Evolutionary conservation across 495 filamentous ascomycete genomes (phyloP).

Genomic region (Geopyxis carbonaria): DNA sequence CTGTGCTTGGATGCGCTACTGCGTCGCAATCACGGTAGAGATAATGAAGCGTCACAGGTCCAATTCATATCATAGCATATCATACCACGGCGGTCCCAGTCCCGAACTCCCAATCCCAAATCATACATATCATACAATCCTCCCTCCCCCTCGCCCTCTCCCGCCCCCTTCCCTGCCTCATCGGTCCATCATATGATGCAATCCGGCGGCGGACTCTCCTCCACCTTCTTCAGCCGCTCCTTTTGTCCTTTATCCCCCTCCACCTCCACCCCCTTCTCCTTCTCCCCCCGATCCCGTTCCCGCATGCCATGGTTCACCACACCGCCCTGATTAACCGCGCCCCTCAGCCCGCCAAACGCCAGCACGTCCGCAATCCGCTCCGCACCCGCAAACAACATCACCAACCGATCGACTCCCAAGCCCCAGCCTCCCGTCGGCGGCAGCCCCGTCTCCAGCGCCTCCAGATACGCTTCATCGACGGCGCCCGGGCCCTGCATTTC

Average conservation of each 20-base stretch:
- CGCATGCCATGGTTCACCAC: background rate
- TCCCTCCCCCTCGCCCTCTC: too few species aligned
- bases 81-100: too few species aligned
- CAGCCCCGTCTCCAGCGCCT: slow-evolving; percentile 69
- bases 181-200: too few species aligned
- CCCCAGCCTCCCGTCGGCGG: slow-evolving; percentile 95
- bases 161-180: too few species aligned
- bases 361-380: slow-evolving; percentile 66
- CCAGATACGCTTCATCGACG: slow-evolving; percentile 70
- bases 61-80: too few species aligned
- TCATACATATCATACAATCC: too few species aligned
- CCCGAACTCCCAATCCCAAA: too few species aligned
- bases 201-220: too few species aligned
- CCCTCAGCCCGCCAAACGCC: slow-evolving; percentile 66
- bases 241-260: background rate
- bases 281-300: background rate
- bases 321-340: slow-evolving; percentile 20
- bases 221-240: background rate
- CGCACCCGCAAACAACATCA: slow-evolving; percentile 69
- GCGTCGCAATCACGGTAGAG: too few species aligned
- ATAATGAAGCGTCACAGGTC: too few species aligned
- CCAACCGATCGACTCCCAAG: slow-evolving; percentile 72
- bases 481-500: slow-evolving; percentile 15
- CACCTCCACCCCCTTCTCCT: background rate
- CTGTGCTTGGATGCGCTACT: too few species aligned